Evolutionary conservation across 306 rosid species (phyloP).

Genomic region (Canavalia ensiformis): DNA sequence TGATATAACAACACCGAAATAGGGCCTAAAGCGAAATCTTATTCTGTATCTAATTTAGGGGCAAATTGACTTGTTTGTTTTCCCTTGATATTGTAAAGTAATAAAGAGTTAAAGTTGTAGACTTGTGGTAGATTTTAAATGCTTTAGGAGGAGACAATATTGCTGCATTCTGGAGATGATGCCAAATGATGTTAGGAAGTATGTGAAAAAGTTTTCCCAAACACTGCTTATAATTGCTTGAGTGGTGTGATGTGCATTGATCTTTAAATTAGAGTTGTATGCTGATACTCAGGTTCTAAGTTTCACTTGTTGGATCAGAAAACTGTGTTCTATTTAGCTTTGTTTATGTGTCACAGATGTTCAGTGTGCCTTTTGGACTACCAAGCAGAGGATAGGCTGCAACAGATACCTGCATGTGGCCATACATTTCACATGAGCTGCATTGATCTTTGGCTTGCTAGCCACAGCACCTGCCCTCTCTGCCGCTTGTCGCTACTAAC

Average conservation of each 20-base stretch:
- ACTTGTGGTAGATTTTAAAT: background rate
- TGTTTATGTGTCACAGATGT: constrained; percentile 59
- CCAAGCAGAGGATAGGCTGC: constrained; percentile 85
- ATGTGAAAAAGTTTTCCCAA: background rate
- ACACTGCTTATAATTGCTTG: background rate
- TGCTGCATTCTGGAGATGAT: constrained; percentile 10
- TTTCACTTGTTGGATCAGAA: background rate
- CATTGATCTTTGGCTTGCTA: constrained; percentile 92
- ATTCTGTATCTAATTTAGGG: too few relatives aligned
- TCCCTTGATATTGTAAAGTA: too few relatives aligned
- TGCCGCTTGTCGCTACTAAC: constrained; percentile 82
- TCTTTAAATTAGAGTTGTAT: too few relatives aligned
- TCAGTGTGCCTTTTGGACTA: constrained; percentile 90
- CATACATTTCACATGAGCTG: constrained; percentile 87
- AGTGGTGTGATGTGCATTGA: background rate
- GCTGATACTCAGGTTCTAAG: background rate
- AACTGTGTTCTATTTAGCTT: constrained; percentile 19
- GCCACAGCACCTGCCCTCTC: constrained; percentile 90
- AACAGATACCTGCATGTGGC: constrained; percentile 87
- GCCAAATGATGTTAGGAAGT: background rate
- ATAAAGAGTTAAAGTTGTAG: too few relatives aligned
- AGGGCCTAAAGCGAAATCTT: too few relatives aligned
- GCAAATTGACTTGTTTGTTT: too few relatives aligned
- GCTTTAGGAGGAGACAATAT: constrained; percentile 12
- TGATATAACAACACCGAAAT: too few relatives aligned